Conservation (phyloP, 768 basidiomycete species). For the Heimioporus sp. region DNA sequence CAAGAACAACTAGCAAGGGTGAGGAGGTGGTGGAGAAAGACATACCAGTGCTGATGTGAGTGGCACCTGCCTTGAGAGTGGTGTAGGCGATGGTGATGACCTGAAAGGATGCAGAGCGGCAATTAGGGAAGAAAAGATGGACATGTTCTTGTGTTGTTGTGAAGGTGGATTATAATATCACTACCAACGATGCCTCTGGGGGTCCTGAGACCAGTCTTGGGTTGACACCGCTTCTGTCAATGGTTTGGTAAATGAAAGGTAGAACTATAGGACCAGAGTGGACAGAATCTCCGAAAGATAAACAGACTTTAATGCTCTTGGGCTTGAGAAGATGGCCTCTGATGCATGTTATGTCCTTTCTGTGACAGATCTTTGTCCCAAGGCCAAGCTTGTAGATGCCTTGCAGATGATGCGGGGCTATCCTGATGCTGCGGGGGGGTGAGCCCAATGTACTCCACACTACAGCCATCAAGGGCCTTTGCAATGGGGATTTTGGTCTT, state of each 20-base stretch:
- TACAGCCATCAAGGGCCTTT: conserved; percentile 93
- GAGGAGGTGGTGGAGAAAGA: conserved; percentile 4
- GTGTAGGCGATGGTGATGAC: conserved; percentile 99
- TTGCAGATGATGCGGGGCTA: conserved; percentile 66
- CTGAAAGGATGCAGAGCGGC: no score
- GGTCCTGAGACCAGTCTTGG: conserved; percentile 94
- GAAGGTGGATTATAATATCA: conserved; percentile 97
- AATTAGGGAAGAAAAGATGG: conserved; percentile 16
- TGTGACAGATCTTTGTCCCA: conserved; percentile 94
- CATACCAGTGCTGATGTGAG: conserved; percentile 96
- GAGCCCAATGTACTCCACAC: conserved; percentile 99
- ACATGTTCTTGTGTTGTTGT: conserved; percentile 99
- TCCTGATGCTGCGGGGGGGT: conserved; percentile 45
- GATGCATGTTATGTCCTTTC: conserved; percentile 99
- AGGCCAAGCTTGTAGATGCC: conserved; percentile 98
- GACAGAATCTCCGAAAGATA: no score
- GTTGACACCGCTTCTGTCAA: no score
- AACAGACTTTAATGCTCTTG: no score
- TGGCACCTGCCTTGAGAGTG: conserved; percentile 97
- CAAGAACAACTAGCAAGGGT: conserved; percentile 69
- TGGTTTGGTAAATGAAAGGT: no score
- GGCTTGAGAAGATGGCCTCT: no score
- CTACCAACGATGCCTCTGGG: conserved; percentile 94
- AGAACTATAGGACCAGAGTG: no score
- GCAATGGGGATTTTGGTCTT: conserved; percentile 99